These are phyloP conservation scores for Amesomyces nigricolor DNA, from an alignment of 2,329 filamentous ascomycete genomes.

Conservation along the genomic window DNA sequence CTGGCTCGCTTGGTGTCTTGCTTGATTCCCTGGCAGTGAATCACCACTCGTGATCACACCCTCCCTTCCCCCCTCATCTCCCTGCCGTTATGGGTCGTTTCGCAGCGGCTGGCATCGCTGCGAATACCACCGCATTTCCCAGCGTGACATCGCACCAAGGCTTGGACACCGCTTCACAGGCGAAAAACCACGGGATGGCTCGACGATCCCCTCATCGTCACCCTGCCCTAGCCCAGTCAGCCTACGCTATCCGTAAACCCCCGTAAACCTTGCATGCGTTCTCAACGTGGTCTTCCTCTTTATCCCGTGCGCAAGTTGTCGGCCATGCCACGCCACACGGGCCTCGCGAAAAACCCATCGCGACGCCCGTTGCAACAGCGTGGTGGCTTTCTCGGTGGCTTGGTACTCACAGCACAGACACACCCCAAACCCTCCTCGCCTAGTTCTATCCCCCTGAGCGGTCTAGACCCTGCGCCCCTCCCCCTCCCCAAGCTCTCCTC, in stretches of 20 bases:
- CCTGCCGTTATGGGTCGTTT: neutral
- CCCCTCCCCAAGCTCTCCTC: neutral
- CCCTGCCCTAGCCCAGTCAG: neutral
- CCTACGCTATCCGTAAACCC: neutral
- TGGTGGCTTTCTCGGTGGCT: neutral
- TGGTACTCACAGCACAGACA: too few relatives aligned
- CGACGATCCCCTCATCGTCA: neutral
- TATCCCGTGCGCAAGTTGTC: neutral
- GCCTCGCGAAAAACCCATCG: too few relatives aligned
- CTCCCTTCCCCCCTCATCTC: neutral
- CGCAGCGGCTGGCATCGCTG: neutral
- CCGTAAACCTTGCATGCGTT: neutral
- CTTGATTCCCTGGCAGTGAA: neutral
- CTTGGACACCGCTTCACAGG: neutral
- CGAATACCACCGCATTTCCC: neutral
- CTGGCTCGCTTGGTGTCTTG: neutral
- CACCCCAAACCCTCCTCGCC: too few relatives aligned
- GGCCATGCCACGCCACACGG: constrained; percentile 7
- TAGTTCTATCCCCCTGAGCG: too few relatives aligned
- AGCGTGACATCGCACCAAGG: neutral
- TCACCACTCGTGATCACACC: neutral
- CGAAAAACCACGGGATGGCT: neutral
- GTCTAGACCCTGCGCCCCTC: too few relatives aligned
- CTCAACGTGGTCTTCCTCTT: neutral
- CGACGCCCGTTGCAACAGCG: neutral